Conservation (phyloP, 257 asterid genomes). For the Solanum gandarillasii region DNA sequence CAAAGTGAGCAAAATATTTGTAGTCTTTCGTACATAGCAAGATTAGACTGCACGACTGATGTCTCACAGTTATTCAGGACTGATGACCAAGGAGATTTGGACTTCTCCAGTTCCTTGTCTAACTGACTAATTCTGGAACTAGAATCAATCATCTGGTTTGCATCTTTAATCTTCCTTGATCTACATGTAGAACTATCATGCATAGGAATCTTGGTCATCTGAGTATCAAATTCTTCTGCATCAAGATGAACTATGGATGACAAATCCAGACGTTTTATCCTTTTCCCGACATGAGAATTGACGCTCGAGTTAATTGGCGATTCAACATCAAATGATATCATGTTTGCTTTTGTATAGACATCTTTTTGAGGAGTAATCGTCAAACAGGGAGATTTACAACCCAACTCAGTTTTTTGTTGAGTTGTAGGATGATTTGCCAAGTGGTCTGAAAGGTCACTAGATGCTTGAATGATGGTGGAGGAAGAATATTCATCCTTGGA, state of each 20-base stretch:
- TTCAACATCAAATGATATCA: constrained; percentile 33
- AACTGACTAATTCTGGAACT: constrained; percentile 16
- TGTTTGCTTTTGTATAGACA: constrained; percentile 18
- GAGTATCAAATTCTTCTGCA: constrained; percentile 22
- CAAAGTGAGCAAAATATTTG: constrained; percentile 58
- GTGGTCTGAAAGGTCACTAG: constrained; percentile 19
- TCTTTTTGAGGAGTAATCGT: constrained; percentile 43
- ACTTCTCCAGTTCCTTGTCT: constrained; percentile 18
- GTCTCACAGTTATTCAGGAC: constrained; percentile 16
- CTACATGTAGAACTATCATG: constrained; percentile 34
- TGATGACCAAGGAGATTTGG: constrained; percentile 6
- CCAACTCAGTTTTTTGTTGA: constrained; percentile 13
- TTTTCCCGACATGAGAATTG: constrained; percentile 50
- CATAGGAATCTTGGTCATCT: constrained; percentile 23
- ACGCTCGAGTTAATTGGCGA: constrained; percentile 52
- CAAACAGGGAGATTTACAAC: constrained; percentile 21
- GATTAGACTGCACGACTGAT: constrained; percentile 23
- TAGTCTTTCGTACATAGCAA: constrained; percentile 31
- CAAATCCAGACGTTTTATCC: constrained; percentile 41
- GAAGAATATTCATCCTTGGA: constrained; percentile 26
- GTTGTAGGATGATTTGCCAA: constrained; percentile 24
- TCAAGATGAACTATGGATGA: constrained; percentile 27
- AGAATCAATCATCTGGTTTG: constrained; percentile 9
- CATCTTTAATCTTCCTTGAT: constrained; percentile 24
- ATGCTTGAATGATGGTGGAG: constrained; percentile 18